Evolutionary conservation across 176 grass and related monocot genomes (phyloP).

Genomic region (Stipa capillata): DNA sequence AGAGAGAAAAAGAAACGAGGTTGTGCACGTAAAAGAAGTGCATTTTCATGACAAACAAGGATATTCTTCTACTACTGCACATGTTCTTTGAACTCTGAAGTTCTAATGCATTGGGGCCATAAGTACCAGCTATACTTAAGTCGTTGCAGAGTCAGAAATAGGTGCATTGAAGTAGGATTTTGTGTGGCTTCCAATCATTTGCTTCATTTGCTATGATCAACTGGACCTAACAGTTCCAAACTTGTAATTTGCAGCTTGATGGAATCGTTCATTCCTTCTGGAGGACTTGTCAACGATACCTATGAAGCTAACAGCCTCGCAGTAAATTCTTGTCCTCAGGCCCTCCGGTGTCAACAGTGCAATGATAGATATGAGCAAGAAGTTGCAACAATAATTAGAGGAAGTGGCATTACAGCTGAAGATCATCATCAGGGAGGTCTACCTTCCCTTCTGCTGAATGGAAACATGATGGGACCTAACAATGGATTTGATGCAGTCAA

Average conservation of each 20-base stretch:
- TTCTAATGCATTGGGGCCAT: not conserved
- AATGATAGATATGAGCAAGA: conserved; percentile 84
- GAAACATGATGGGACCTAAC: conserved; percentile 32
- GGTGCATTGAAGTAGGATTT: not conserved
- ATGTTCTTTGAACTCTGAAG: not conserved
- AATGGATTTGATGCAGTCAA: conserved; percentile 60
- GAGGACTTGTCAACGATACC: conserved; percentile 41
- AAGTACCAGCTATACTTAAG: not conserved
- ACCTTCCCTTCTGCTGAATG: conserved; percentile 61
- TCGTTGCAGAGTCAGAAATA: not conserved
- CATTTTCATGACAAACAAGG: not conserved
- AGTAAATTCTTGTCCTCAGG: conserved; percentile 32
- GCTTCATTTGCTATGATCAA: not conserved
- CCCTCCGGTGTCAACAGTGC: conserved; percentile 54
- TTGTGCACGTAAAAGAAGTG: not conserved
- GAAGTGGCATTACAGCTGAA: conserved; percentile 42
- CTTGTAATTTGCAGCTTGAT: conserved; percentile 38
- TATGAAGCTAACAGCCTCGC: conserved; percentile 28
- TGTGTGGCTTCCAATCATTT: not conserved
- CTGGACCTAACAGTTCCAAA: conserved; percentile 10
- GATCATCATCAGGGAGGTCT: conserved; percentile 37
- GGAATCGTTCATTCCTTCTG: conserved; percentile 67
- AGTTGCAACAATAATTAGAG: conserved; percentile 53
- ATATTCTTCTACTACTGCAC: not conserved
- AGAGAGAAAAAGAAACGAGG: not conserved